These are phyloP conservation scores for Trichoderma citrinoviride DNA, from an alignment of 2,329 filamentous ascomycete genomes.

Conservation along the genomic window DNA sequence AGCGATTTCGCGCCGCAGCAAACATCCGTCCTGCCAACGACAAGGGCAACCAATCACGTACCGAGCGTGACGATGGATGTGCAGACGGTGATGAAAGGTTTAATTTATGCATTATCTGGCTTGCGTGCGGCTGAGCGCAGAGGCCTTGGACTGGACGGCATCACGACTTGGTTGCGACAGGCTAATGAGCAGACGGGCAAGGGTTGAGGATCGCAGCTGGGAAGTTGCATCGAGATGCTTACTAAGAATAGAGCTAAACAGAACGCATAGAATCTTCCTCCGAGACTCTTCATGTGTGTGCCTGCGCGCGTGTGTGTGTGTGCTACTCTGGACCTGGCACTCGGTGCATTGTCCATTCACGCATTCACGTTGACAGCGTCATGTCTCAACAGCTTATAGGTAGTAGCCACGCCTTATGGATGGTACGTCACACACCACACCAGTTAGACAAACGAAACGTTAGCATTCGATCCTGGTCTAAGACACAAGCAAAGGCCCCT, in stretches of 20 bases:
- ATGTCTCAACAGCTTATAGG: slow-evolving; percentile 3
- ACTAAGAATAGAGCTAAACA: slow-evolving; percentile 7
- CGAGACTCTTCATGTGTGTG: neutral
- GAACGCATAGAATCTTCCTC: neutral
- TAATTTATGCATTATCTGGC: slow-evolving; percentile 3
- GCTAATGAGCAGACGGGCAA: neutral
- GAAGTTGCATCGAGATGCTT: neutral
- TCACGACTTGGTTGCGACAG: neutral
- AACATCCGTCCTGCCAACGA: neutral
- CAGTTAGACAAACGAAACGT: slow-evolving; percentile 20
- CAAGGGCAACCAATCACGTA: neutral
- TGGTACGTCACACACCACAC: slow-evolving; percentile 16
- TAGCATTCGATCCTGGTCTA: slow-evolving; percentile 22
- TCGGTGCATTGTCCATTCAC: neutral
- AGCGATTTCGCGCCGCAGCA: slow-evolving; percentile 10
- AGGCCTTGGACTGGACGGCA: slow-evolving; percentile 4
- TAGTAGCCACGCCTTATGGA: neutral
- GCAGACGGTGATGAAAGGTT: slow-evolving; percentile 9
- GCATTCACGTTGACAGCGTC: neutral
- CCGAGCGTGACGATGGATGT: neutral
- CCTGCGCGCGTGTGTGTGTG: neutral
- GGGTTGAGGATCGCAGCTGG: neutral
- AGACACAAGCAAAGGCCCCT: slow-evolving; percentile 19
- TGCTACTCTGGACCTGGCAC: neutral
- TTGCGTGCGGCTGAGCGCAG: neutral